phyloP scores from a whole-genome alignment of 2,329 filamentous ascomycete genomes.

The Botrytis byssoidea region DNA sequence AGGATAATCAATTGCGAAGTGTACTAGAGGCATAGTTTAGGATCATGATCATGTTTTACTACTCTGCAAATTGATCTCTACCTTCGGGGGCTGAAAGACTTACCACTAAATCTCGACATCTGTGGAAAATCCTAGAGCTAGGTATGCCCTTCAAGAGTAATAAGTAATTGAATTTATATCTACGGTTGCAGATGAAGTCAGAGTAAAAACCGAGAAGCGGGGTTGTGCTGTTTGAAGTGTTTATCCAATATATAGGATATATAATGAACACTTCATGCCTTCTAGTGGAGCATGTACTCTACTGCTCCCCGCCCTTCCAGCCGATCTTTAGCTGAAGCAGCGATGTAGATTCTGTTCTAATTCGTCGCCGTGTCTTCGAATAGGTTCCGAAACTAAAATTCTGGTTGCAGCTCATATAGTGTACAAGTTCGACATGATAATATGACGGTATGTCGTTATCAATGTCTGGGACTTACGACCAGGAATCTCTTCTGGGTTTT shows the following conservation, averaged over 20 bases:
- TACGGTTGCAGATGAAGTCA: not conserved
- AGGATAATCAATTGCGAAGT: not conserved
- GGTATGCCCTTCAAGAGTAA: not conserved
- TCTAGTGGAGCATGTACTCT: not conserved
- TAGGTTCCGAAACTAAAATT: not conserved
- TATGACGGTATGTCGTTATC: rapidly evolving
- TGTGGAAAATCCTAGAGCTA: not conserved
- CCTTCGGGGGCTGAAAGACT: not conserved
- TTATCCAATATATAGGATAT: not conserved
- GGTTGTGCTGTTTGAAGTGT: not conserved
- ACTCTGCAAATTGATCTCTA: not conserved
- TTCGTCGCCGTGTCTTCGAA: not conserved
- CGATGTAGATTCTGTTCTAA: not conserved
- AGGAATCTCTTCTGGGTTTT: not conserved
- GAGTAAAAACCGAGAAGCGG: not conserved
- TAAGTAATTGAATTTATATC: not conserved
- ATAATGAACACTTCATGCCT: not conserved
- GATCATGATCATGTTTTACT: not conserved
- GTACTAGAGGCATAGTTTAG: not conserved
- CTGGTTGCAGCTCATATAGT: not conserved
- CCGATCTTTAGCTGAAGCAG: not conserved
- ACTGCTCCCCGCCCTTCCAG: not conserved
- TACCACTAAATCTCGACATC: not conserved
- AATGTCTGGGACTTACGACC: not conserved
- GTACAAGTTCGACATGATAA: not conserved